Conservation (phyloP, 768 basidiomycete species). For the Amanita fuliginea region DNA sequence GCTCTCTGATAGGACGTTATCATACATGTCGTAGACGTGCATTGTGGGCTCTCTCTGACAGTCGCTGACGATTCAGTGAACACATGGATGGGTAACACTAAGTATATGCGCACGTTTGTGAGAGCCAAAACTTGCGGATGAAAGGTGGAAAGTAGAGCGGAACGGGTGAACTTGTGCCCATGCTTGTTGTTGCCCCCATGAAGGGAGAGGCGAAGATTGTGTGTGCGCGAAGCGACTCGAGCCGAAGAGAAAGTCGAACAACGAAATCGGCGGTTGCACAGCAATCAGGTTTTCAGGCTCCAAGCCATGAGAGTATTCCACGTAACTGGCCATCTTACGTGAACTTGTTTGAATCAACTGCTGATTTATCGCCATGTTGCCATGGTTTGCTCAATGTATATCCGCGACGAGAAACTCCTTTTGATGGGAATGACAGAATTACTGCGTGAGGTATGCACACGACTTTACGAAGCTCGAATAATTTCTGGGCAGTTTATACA, state of each 20-base stretch:
- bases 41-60: constrained; percentile 21
- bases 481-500: no score
- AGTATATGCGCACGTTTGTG: constrained; percentile 9
- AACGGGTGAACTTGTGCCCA: constrained; percentile 8
- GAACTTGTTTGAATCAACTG: no score
- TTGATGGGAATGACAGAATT: no score
- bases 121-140: constrained; percentile 40
- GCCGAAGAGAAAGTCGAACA: no score
- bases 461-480: no score
- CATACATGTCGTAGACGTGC: constrained; percentile 42
- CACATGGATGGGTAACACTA: constrained; percentile 7
- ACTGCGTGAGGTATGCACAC: no score
- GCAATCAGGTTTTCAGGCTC: background rate
- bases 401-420: no score
- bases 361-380: no score
- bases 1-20: constrained; percentile 37
- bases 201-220: background rate
- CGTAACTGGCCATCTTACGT: no score
- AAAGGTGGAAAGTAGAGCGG: constrained; percentile 33
- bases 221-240: background rate
- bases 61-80: constrained; percentile 15
- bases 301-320: no score
- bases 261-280: background rate
- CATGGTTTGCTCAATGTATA: no score
- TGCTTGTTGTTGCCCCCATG: background rate